phyloP scores from a whole-genome alignment of 2,329 filamentous ascomycete species.

The Cercospora janseana region DNA sequence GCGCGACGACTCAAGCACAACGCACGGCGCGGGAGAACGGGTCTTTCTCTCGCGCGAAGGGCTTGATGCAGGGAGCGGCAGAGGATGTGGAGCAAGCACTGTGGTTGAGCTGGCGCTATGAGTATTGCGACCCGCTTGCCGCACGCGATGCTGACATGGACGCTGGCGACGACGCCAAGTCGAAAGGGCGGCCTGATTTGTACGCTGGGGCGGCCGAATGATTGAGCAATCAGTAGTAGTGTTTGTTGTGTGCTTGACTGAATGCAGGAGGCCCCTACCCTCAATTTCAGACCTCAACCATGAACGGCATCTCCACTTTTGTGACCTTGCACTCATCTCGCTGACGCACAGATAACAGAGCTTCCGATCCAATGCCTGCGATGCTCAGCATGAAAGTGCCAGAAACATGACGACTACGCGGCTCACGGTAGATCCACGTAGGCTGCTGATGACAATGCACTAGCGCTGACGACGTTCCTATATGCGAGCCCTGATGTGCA shows the following conservation, averaged over 20 bases:
- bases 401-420: background rate
- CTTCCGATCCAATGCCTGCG: background rate
- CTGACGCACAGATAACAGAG: background rate
- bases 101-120: background rate
- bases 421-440: background rate
- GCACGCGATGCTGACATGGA: background rate
- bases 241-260: slow-evolving; percentile 8
- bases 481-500: background rate
- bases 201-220: background rate
- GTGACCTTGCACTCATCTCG: background rate
- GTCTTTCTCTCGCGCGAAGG: background rate
- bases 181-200: slow-evolving; percentile 5
- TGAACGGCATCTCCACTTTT: background rate
- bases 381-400: background rate
- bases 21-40: background rate
- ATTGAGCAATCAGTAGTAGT: slow-evolving; percentile 9
- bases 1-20: background rate
- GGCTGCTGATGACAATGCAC: background rate
- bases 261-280: slow-evolving; percentile 20
- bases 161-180: background rate
- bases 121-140: background rate
- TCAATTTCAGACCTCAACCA: slow-evolving; percentile 7
- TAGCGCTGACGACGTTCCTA: too few species aligned
- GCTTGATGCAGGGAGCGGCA: background rate
- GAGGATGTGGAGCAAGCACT: background rate